Conservation (phyloP, 2,329 filamentous ascomycete species). For the Alternaria triticimaculans region DNA sequence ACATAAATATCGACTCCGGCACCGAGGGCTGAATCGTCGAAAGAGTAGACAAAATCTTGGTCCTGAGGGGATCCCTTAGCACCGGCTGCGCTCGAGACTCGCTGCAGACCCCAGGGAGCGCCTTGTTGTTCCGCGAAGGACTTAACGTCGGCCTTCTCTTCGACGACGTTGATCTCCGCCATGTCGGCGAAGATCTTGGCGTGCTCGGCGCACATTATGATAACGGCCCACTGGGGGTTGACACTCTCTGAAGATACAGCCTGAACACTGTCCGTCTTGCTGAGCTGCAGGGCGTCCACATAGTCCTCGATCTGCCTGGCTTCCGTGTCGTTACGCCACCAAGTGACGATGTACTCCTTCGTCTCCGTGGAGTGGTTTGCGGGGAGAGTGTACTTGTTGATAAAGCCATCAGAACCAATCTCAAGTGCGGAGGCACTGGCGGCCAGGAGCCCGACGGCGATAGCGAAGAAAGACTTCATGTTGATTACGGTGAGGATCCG, state of each 20-base stretch:
- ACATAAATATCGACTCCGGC: slow-evolving; percentile 57
- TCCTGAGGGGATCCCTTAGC: slow-evolving; percentile 32
- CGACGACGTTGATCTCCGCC: slow-evolving; percentile 51
- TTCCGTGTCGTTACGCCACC: slow-evolving; percentile 25
- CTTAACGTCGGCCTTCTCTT: slow-evolving; percentile 48
- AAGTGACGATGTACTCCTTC: slow-evolving; percentile 37
- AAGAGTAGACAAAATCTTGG: slow-evolving; percentile 53
- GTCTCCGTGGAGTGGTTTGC: slow-evolving; percentile 40
- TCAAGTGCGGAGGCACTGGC: slow-evolving; percentile 12
- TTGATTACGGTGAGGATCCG: slow-evolving; percentile 34
- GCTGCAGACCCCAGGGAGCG: slow-evolving; percentile 57
- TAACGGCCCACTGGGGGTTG: slow-evolving; percentile 48
- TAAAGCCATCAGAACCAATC: too few species aligned
- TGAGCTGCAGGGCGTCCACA: slow-evolving; percentile 36
- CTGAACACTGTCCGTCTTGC: slow-evolving; percentile 38
- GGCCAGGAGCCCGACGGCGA: slow-evolving; percentile 38
- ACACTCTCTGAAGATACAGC: slow-evolving; percentile 49
- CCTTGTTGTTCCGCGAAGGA: slow-evolving; percentile 38
- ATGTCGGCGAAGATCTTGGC: slow-evolving; percentile 49
- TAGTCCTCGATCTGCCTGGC: slow-evolving; percentile 11
- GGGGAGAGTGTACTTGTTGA: slow-evolving; percentile 17
- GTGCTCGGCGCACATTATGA: slow-evolving; percentile 51
- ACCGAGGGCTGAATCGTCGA: slow-evolving; percentile 46
- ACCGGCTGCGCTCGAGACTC: slow-evolving; percentile 51
- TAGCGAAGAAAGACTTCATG: slow-evolving; percentile 41